phyloP scores from a whole-genome alignment of 2,329 filamentous ascomycete species.

The Scleromitrula shiraiana region DNA sequence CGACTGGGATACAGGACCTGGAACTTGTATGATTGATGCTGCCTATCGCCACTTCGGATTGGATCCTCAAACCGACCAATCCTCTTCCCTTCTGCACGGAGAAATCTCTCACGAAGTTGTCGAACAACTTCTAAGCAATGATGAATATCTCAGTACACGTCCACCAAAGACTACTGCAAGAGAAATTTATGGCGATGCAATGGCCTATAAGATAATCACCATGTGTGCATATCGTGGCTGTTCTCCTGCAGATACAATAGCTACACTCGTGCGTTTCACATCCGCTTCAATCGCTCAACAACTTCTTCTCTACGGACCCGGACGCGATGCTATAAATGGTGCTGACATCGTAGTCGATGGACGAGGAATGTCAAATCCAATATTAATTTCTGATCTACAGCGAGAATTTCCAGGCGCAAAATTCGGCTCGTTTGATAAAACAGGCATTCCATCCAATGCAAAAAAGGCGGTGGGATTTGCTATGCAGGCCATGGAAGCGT shows the following conservation, averaged over 20 bases:
- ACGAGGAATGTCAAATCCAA: constrained; percentile 26
- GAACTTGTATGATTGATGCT: constrained; percentile 27
- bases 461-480: constrained; percentile 31
- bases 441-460: constrained; percentile 28
- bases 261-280: constrained; percentile 28
- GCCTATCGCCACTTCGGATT: constrained; percentile 27
- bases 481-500: constrained; percentile 30
- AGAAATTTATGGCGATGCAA: constrained; percentile 28
- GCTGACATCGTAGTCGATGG: constrained; percentile 28
- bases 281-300: constrained; percentile 29
- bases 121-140: constrained; percentile 24
- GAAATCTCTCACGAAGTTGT: constrained; percentile 27
- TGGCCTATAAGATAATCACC: constrained; percentile 24
- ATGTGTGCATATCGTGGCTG: constrained; percentile 25
- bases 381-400: constrained; percentile 25
- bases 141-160: constrained; percentile 22
- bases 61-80: constrained; percentile 24
- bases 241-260: constrained; percentile 25
- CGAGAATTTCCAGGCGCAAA: constrained; percentile 25
- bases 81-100: constrained; percentile 19
- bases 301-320: constrained; percentile 26
- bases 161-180: constrained; percentile 29
- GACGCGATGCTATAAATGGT: constrained; percentile 24
- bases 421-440: constrained; percentile 27
- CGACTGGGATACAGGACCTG: constrained; percentile 30